phyloP scores from a whole-genome alignment of 176 grass and related monocot genomes.

The Cenchrus fungigraminus region DNA sequence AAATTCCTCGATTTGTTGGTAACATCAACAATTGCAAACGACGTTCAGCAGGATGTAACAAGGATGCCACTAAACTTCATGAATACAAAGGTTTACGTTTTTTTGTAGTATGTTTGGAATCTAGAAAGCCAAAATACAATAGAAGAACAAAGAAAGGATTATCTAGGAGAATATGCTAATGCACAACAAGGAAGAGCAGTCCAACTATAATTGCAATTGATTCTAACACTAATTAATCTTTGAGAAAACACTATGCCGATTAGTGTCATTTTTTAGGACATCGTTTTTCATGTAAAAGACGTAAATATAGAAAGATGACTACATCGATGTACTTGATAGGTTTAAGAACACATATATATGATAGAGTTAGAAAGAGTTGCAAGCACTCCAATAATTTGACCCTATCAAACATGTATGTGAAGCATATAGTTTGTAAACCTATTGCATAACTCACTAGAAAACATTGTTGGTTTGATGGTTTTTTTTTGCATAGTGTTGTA shows the following conservation, averaged over 20 bases:
- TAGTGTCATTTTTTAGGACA: no score
- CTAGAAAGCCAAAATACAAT: background rate
- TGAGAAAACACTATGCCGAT: no score
- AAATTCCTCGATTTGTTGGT: background rate
- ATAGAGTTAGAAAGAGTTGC: background rate
- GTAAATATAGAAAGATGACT: background rate
- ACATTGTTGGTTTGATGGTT: no score
- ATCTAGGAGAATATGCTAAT: background rate
- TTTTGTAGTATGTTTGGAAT: background rate
- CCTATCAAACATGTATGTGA: background rate
- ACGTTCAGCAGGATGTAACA: background rate
- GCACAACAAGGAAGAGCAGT: background rate
- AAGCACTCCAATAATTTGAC: background rate
- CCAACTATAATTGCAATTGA: no score
- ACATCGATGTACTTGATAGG: background rate
- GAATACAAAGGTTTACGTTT: background rate
- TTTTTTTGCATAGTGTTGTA: no score
- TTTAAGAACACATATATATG: background rate
- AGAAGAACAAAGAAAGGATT: background rate
- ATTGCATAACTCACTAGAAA: no score
- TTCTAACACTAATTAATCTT: no score
- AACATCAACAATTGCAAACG: background rate
- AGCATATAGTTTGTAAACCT: no score
- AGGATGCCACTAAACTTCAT: background rate
- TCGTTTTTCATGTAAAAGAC: background rate